Evolutionary conservation across 352 stramenopile genomes (phyloP).

Genomic region (Thalassiosira allenii): DNA sequence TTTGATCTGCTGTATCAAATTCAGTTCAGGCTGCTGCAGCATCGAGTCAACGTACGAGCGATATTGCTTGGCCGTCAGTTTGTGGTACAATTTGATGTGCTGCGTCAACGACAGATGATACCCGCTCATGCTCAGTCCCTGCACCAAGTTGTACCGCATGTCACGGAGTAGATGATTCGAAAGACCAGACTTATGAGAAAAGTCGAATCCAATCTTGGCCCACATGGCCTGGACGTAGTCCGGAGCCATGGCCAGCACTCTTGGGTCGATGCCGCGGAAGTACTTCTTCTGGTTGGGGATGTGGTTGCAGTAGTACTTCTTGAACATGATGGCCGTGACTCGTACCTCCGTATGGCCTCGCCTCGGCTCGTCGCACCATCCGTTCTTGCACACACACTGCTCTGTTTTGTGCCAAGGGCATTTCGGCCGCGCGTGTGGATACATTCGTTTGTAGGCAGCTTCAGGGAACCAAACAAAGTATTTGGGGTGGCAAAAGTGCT

Average conservation of each 20-base stretch:
- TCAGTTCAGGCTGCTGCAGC: too few species aligned
- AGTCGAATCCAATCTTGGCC: neutral
- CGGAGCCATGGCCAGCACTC: neutral
- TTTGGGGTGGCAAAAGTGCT: slow-evolving; percentile 11
- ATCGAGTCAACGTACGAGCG: too few species aligned
- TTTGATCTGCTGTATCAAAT: too few species aligned
- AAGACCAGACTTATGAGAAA: neutral
- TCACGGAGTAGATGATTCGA: neutral
- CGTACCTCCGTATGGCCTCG: too few species aligned
- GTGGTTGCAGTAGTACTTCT: neutral
- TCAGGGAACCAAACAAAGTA: slow-evolving; percentile 16
- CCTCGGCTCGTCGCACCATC: too few species aligned
- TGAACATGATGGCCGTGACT: too few species aligned
- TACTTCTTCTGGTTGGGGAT: too few species aligned
- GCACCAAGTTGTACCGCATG: neutral
- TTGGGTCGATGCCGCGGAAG: neutral
- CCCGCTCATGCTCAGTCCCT: neutral
- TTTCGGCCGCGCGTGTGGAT: neutral
- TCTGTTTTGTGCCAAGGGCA: too few species aligned
- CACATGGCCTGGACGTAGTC: neutral
- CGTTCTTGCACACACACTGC: too few species aligned
- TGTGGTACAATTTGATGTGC: too few species aligned
- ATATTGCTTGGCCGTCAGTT: too few species aligned
- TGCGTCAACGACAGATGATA: too few species aligned
- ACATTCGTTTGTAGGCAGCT: neutral